Conservation (phyloP, 345 rosid genomes). For the Salix brachista region DNA sequence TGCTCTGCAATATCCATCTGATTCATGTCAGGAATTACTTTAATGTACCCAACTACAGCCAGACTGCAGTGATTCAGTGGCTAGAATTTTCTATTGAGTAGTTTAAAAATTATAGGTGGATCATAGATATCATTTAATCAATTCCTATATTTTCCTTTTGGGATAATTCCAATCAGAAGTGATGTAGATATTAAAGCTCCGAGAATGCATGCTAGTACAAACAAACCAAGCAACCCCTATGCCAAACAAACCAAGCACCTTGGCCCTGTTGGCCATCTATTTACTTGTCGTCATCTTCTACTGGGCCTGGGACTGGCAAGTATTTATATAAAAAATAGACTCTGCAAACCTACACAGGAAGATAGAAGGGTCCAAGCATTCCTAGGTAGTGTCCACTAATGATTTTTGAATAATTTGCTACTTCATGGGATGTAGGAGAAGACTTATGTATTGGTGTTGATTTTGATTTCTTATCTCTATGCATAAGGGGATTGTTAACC, state of each 20-base stretch:
- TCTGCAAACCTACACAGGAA: background rate
- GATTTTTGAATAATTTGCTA: background rate
- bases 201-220: too few relatives aligned
- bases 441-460: too few relatives aligned
- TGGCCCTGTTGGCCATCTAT: background rate
- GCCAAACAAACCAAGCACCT: background rate
- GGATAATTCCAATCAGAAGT: background rate
- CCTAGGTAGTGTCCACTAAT: background rate
- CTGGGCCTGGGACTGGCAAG: background rate
- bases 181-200: background rate
- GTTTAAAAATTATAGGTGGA: background rate
- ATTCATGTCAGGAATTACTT: too few relatives aligned
- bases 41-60: too few relatives aligned
- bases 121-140: background rate
- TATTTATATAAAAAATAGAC: background rate
- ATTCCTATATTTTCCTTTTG: background rate
- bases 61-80: background rate
- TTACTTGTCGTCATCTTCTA: background rate
- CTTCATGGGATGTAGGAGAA: too few relatives aligned
- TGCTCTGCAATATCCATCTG: too few relatives aligned
- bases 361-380: background rate
- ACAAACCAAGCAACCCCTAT: too few relatives aligned
- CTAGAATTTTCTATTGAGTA: background rate
- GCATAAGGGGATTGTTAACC: too few relatives aligned
- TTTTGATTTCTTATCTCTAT: too few relatives aligned